phyloP scores from a whole-genome alignment of 495 filamentous ascomycete genomes.

The Lichenothelia convexa region DNA sequence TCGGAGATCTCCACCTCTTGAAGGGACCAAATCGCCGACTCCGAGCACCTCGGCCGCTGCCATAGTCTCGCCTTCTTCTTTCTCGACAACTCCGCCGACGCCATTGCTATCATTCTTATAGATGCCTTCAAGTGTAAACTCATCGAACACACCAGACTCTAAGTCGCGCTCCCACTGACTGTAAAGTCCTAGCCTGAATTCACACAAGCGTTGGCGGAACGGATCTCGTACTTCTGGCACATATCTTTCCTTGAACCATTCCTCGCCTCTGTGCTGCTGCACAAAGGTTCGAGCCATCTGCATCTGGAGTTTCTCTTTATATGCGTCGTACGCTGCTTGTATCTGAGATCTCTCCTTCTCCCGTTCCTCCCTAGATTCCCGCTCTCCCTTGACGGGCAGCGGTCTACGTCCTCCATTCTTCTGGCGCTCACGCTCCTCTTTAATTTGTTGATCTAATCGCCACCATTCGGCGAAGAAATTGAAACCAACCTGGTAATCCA shows the following conservation, averaged over 20 bases:
- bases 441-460: slow-evolving; percentile 66
- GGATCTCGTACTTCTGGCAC: slow-evolving; percentile 57
- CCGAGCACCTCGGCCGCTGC: slow-evolving; percentile 82
- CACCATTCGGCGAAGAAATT: slow-evolving; percentile 97
- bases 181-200: slow-evolving; percentile 56
- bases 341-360: slow-evolving; percentile 80
- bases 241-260: slow-evolving; percentile 97
- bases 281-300: slow-evolving; percentile 85
- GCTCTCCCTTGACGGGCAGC: slow-evolving; percentile 51
- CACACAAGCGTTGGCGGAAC: slow-evolving; percentile 49
- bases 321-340: slow-evolving; percentile 77
- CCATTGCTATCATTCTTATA: slow-evolving; percentile 88
- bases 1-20: slow-evolving; percentile 57
- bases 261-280: slow-evolving; percentile 72
- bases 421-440: slow-evolving; percentile 67
- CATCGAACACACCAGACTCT: slow-evolving; percentile 68
- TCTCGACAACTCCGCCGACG: slow-evolving; percentile 69
- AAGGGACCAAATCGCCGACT: slow-evolving; percentile 72
- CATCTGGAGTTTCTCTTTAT: slow-evolving; percentile 84
- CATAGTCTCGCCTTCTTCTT: slow-evolving; percentile 83
- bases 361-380: slow-evolving; percentile 66
- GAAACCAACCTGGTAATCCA: slow-evolving; percentile 90
- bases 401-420: slow-evolving; percentile 58
- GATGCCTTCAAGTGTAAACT: slow-evolving; percentile 87
- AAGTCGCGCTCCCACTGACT: slow-evolving; percentile 73